Evolutionary conservation across 2,329 filamentous ascomycete species (phyloP), one percentile per base, ranked within the genome.

Genomic region (Colletotrichum agaves): DNA sequence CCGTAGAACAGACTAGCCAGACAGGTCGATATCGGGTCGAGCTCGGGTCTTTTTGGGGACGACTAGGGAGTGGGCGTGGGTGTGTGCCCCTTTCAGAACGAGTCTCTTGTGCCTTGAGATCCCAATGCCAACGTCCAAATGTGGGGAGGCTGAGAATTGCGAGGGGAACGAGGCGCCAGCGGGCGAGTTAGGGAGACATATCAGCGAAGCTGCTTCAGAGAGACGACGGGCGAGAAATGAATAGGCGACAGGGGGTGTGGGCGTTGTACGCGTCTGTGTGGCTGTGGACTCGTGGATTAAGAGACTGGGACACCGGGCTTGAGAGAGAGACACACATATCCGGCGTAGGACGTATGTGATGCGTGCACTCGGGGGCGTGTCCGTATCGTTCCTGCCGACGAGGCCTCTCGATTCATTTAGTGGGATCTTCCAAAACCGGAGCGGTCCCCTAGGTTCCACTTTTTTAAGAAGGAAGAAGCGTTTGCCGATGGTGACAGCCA

Each of bases 401-500:
- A 33, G 59, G 64, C 23, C 31, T 49, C 17, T 62, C 63, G 56
- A 47, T 61, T 62, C 47, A 41, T 49, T 61, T 61, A 49, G 52
- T 19, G 50, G 52, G 19, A 63, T 67, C 64, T 60, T 67, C 47
- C 60, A 37, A 70, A 70, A 69, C 68, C 60, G 55, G 68, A 69
- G 55, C 59, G 65, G 65, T 65, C 68, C 64, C 64, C 55, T 69
- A 19, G 52, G 43, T 31, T 53, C 68, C 68, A 70, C 64, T 58
- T 70, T 70, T 68, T 69, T 70, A 70, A 70, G 65, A 69, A 65
- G 63, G 59, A 50, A 69, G 66, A 67, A 69, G 62, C 56, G 66
- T 67, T 67, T 62, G 66, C 62, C 66, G 66, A 67, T 57, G 66
- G 57, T 67, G 49, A 57, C 55, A 67, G 35, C 33, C 19, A 13